Base-by-base conservation (phyloP, 352 stramenopile species). In the Phytophthora chlamydospora region DNA sequence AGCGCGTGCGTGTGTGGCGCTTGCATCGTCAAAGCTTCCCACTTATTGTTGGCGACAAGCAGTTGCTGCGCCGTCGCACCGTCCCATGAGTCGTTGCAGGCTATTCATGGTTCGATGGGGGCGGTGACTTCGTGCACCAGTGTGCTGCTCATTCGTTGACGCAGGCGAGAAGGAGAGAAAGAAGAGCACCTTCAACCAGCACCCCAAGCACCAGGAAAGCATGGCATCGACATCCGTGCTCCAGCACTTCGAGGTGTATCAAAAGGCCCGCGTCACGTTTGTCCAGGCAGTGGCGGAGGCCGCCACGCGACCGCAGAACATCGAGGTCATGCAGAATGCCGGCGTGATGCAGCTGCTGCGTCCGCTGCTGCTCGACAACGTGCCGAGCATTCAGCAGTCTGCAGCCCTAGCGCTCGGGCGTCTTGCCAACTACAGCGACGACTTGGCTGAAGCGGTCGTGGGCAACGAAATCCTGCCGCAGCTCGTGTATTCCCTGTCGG, bases 261-360 rank as follows among this genome's bases (percentile, higher is more conserved):
- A 98, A 47, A 98, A 98, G 72, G 90, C 93, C 12, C 88, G 95
- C 19, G 93, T 98, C 57, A 96, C 86, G 17, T 98, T 98, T 73
- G 94, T 98, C 24, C 93, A 98, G 72, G 86, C 91, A 9, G 91
- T 98, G 24, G 94, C 95, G 6, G 95, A 98, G 51, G 91, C 91
- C 1, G 93, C 93, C 10, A 97, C 93, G n/a, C 78, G 95, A 21
- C 93, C 95, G 41, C 93, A 98, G 75, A 98, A 98, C 68, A 98
- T 98, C 51, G 94, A 98, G 59, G 90, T 98, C 42, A 97, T 98
- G 93, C 91, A 98, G 52, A 98, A 98, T 56, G 94, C 94, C 8
- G 95, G 95, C 24, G 95, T 98, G 34, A 98, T 98, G 94, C 93
- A 98, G 62, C 61, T 98, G 21, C 73, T 98, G 34, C 87, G 93